These are phyloP conservation scores for Exutisphaerella laricina DNA, from an alignment of 2,329 filamentous ascomycete species.

Conservation along the genomic window DNA sequence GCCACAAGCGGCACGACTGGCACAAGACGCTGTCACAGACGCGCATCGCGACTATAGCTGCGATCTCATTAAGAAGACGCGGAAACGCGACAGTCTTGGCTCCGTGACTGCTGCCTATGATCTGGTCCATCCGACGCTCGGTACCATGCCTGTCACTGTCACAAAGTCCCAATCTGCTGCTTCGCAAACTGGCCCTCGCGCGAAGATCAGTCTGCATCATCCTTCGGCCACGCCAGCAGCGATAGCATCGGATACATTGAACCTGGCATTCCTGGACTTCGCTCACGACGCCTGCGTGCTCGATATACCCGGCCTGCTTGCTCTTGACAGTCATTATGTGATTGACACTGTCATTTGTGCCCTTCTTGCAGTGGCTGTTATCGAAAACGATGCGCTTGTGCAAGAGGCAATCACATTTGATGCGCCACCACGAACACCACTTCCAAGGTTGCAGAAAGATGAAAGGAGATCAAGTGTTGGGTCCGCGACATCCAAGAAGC, in stretches of 20 bases:
- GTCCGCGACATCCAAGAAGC: constrained; percentile 9
- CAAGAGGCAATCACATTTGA: constrained; percentile 28
- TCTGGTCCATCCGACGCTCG: constrained; percentile 43
- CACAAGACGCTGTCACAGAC: constrained; percentile 54
- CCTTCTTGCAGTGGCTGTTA: constrained; percentile 42
- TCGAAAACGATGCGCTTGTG: constrained; percentile 37
- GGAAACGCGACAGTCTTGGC: constrained; percentile 25
- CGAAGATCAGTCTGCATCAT: constrained; percentile 35
- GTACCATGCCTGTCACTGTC: constrained; percentile 39
- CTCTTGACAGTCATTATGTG: constrained; percentile 42
- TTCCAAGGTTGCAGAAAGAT: constrained; percentile 8
- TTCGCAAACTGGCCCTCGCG: constrained; percentile 16
- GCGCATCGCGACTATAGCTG: constrained; percentile 65
- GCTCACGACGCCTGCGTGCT: constrained; percentile 37
- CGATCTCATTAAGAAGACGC: constrained; percentile 59
- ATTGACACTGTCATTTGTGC: constrained; percentile 42
- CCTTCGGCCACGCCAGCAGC: constrained; percentile 38
- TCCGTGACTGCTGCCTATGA: constrained; percentile 37
- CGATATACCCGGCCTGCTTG: constrained; percentile 41
- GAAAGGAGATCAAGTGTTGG: constrained; percentile 7
- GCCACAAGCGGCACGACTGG: constrained; percentile 55
- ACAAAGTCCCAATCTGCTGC: constrained; percentile 30
- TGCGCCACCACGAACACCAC: constrained; percentile 26
- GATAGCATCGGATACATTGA: constrained; percentile 35
- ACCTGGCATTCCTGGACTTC: constrained; percentile 44